Base-by-base conservation (phyloP, 352 stramenopile genomes). In the Phytophthora ramorum region DNA sequence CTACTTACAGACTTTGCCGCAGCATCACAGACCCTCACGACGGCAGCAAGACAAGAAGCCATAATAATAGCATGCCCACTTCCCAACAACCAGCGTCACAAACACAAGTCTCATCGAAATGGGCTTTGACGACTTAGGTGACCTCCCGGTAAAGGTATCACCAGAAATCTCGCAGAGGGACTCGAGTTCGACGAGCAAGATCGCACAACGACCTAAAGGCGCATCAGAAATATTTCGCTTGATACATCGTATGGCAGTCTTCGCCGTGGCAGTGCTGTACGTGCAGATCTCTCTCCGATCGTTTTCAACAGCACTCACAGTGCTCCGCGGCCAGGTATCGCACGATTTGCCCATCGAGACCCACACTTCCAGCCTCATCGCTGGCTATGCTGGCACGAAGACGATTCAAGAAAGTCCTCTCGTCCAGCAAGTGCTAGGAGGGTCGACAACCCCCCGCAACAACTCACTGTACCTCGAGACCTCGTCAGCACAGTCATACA, bases 381-480 rank as follows among this genome's bases (percentile, higher is more conserved):
- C 30, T 20, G 50, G 45, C 0, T 82, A 76, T 28, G 49, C 60
- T n/a, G 76, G 76, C 0, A 63, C 40, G 1, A 46, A 32, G 16
- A 75, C 58, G 2, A 68, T 87, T 7, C 61, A 50, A 13, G 35
- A 70, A 28, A 87, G 76, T 12, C 66, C 63, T 4, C 64, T 84
- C 2, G 53, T 88, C 0, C 50, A 50, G 12, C 4, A 73, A 30
- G 51, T 55, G 1, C 65, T 88, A 4, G 47, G 35, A n/a, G 57
- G 58, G 16, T 62, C 41, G 9, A 67, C 57, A 19, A 67, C 19
- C 17, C 56, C 52, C 16, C 49, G 24, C 14, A 62, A 67, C 13
- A 65, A 62, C 6, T 65, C 79, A 0, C 12, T 85, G 16, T 88
- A 78, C 49, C 63, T 88, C 9, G 50, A 71, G 7, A 68, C 50